phyloP scores from a whole-genome alignment of 495 filamentous ascomycete genomes.

The Penicillium egyptiacum region DNA sequence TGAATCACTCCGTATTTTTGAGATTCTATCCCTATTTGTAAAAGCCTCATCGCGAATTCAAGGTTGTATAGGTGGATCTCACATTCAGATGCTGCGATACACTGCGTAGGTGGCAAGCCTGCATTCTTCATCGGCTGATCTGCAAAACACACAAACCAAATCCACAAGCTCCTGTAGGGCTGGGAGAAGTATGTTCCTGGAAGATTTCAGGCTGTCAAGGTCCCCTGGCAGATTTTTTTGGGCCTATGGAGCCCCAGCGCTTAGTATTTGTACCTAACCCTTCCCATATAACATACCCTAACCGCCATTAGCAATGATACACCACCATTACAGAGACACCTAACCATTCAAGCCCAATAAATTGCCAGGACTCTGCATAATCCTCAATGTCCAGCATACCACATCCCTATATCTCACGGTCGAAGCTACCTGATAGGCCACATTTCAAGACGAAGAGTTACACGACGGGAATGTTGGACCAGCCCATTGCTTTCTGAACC shows the following conservation, averaged over 20 bases:
- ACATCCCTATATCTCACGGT: slow-evolving; percentile 15
- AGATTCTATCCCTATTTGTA: neutral
- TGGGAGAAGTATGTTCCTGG: slow-evolving; percentile 7
- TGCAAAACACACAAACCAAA: neutral
- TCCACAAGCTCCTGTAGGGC: slow-evolving; percentile 8
- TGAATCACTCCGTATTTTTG: neutral
- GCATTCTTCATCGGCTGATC: slow-evolving; percentile 19
- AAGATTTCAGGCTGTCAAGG: neutral
- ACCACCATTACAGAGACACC: neutral
- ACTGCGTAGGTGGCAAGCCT: slow-evolving; percentile 3
- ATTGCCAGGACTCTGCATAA: neutral
- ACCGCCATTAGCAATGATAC: neutral
- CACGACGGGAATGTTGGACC: slow-evolving; percentile 14
- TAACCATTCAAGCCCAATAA: neutral
- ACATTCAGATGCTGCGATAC: slow-evolving; percentile 1
- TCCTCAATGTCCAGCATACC: slow-evolving; percentile 15
- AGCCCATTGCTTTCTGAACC: slow-evolving; percentile 18
- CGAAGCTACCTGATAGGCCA: neutral
- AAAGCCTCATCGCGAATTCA: neutral
- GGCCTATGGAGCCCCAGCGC: neutral
- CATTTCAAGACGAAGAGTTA: slow-evolving; percentile 12
- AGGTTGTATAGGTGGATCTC: neutral
- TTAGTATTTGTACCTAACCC: neutral
- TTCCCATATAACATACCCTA: neutral
- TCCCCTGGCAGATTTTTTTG: neutral